A percentile compares a stretch with the other conserved stretches of the same genome.
These are phyloP conservation scores for Epicoccum nigrum DNA, from an alignment of 2,329 filamentous ascomycete species.

Conservation along the genomic window DNA sequence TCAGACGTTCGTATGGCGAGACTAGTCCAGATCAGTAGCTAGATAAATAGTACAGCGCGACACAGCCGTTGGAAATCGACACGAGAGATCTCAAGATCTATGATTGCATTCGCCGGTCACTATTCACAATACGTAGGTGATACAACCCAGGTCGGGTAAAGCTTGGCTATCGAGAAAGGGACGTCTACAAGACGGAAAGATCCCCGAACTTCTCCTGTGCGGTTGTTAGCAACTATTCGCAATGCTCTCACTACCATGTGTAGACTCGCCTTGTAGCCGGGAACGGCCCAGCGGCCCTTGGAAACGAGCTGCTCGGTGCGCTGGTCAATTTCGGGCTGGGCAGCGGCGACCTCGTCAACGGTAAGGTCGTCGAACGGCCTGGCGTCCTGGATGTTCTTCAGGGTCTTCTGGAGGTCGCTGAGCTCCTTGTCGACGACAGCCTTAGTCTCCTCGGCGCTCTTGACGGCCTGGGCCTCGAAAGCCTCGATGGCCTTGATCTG, in stretches of 20 bases:
- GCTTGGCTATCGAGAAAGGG: conserved; percentile 35
- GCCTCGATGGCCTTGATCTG: conserved; percentile 98
- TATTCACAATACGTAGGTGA: conserved; percentile 50
- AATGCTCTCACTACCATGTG: neutral
- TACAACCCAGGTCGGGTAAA: conserved; percentile 46
- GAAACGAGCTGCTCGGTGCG: conserved; percentile 93
- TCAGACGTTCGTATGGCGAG: neutral
- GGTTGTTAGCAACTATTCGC: conserved; percentile 54
- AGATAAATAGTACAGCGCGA: neutral
- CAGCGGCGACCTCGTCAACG: conserved; percentile 93
- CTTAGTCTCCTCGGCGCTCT: conserved; percentile 98
- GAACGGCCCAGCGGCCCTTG: conserved; percentile 97
- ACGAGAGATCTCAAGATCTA: conserved; percentile 26
- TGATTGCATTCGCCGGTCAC: conserved; percentile 44
- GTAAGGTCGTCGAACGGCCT: conserved; percentile 96
- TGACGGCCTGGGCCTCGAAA: conserved; percentile 94
- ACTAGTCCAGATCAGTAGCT: neutral
- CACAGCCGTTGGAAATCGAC: neutral
- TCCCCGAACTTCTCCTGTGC: conserved; percentile 97
- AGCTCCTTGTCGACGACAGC: conserved; percentile 93
- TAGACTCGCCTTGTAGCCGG: conserved; percentile 91
- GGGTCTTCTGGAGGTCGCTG: conserved; percentile 88
- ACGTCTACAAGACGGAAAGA: conserved; percentile 84
- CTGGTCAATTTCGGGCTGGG: conserved; percentile 96
- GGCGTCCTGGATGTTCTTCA: conserved; percentile 96